Base-by-base conservation (phyloP, 305 asterid genomes). In the Rubia tinctorum region DNA sequence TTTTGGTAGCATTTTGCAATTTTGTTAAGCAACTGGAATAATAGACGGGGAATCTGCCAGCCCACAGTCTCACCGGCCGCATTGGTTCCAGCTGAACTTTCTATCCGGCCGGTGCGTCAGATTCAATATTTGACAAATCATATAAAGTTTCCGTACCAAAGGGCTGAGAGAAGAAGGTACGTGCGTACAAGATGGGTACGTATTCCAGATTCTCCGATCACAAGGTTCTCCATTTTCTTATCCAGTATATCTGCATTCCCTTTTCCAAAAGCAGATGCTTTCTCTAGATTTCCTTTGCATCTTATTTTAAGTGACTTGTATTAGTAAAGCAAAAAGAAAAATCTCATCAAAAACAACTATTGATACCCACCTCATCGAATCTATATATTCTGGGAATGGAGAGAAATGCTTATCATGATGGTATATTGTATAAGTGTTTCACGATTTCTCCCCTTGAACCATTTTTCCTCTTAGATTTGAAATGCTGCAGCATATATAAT, bases 181-280 rank as follows among this genome's bases (percentile, higher is more conserved):
- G 60, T 53, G 60, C n/a, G 60, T 53, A 53, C 60, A 53, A 53
- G 25, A 53, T 53, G 60, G 60, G 60, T 53, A 53, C 56, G 60
- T 53, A 49, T 49, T 18, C 30, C 30, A 1, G 14, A 1, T 15
- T 51, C 22, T 51, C 59, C 0, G 14, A 49, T 49, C 56, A 49
- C 15, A 49, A 49, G 56, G 20, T 49, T 49, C 56, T 49, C 20
- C 20, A 15, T 49, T 49, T 5, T 15, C 56, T 49, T 49, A 49
- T 49, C 56, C 55, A 15, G 8, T 49, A 13, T 49, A 49, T 34
- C 39, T 34, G 39, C 39, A 13, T 47, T 47, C 55, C 18, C 56
- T 53, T 53, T n/a, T 5, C 60, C n/a, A 22, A 53, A 53, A 53
- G 60, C 4, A 18, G 60, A 18, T 18, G 22, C 23, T 7, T 7